Conservation (phyloP, 305 asterid species). For the Fraxinus ornus region DNA sequence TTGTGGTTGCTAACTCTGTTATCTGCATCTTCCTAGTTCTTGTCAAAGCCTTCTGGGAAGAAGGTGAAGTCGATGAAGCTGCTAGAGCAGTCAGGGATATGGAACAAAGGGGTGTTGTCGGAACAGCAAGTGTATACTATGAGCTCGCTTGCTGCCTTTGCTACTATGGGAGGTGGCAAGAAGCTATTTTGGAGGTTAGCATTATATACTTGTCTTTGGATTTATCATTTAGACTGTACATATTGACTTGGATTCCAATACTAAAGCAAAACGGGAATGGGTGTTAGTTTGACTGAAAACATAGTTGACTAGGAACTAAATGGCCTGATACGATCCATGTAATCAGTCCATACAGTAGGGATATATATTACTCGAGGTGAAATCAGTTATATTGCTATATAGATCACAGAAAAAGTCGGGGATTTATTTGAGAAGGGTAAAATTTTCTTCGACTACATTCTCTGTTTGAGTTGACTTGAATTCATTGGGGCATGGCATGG, state of each 20-base stretch:
- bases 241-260: conserved; percentile 17
- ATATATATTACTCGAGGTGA: background rate
- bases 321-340: background rate
- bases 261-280: background rate
- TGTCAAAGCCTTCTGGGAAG: conserved; percentile 80
- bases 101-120: conserved; percentile 86
- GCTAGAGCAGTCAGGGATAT: conserved; percentile 81
- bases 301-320: background rate
- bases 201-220: conserved; percentile 10
- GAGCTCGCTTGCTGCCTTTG: conserved; percentile 97
- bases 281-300: conserved; percentile 1
- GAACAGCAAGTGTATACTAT: conserved; percentile 73
- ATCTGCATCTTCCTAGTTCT: conserved; percentile 56
- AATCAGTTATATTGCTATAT: background rate
- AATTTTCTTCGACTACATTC: background rate
- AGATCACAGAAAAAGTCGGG: background rate
- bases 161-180: conserved; percentile 82
- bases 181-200: conserved; percentile 71
- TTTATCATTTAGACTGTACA: background rate
- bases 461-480: background rate
- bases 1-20: conserved; percentile 24
- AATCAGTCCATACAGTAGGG: background rate
- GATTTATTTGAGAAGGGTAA: background rate
- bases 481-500: background rate
- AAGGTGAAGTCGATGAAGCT: conserved; percentile 81